Evolutionary conservation across 208 protist genomes (phyloP).

Genomic region (Trypanosoma rangeli): DNA sequence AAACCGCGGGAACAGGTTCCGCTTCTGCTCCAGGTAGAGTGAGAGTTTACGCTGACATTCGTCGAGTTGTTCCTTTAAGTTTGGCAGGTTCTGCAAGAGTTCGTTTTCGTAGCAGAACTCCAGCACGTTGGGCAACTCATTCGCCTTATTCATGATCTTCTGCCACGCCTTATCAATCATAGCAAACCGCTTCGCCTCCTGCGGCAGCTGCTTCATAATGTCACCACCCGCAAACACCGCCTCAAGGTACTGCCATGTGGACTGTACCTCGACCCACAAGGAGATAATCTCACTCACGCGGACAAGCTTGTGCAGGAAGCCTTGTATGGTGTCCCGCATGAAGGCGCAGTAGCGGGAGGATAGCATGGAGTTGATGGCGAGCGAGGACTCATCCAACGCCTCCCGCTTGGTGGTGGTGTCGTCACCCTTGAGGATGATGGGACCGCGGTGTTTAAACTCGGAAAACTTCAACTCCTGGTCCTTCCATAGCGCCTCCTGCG

Average conservation of each 20-base stretch:
- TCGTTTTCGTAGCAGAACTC: constrained; percentile 97
- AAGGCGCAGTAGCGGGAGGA: constrained; percentile 93
- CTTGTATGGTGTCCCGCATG: constrained; percentile 91
- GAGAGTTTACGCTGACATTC: constrained; percentile 97
- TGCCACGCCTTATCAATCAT: constrained; percentile 97
- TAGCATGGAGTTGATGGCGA: constrained; percentile 93
- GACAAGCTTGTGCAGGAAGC: constrained; percentile 92
- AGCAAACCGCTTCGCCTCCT: constrained; percentile 96
- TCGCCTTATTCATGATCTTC: constrained; percentile 97
- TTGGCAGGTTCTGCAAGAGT: constrained; percentile 92
- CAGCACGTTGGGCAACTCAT: constrained; percentile 94
- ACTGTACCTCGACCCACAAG: constrained; percentile 94
- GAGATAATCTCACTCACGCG: constrained; percentile 92
- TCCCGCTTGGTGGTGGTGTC: constrained; percentile 90
- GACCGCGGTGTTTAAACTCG: constrained; percentile 94
- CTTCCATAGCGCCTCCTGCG: constrained; percentile 91
- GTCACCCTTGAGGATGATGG: constrained; percentile 93
- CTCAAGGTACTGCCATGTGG: constrained; percentile 97
- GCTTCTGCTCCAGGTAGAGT: constrained; percentile 98
- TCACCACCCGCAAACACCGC: constrained; percentile 97
- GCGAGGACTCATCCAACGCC: constrained; percentile 94
- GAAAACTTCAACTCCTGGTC: constrained; percentile 93
- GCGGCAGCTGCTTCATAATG: constrained; percentile 96
- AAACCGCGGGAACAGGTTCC: constrained; percentile 97
- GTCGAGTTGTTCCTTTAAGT: constrained; percentile 96